Evolutionary conservation across 2,329 filamentous ascomycete genomes (phyloP).

Genomic region (Elsinoe arachidis): DNA sequence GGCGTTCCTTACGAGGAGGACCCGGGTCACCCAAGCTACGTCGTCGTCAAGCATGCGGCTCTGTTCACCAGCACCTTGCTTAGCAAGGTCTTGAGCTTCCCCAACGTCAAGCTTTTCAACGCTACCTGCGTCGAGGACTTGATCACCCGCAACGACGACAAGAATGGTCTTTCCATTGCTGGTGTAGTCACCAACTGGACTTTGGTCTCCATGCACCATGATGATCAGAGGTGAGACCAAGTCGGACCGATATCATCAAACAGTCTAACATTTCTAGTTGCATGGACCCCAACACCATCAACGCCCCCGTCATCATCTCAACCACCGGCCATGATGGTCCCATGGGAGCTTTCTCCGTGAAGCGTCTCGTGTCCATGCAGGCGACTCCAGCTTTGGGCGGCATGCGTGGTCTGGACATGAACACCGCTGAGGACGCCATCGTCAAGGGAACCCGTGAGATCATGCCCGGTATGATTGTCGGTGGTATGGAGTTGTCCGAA

Average conservation of each 20-base stretch:
- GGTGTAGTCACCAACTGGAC: constrained; percentile 97
- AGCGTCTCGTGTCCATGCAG: constrained; percentile 84
- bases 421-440: constrained; percentile 81
- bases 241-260: not conserved
- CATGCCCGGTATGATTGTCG: constrained; percentile 80
- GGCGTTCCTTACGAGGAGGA: constrained; percentile 84
- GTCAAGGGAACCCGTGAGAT: constrained; percentile 87
- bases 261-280: constrained; percentile 50
- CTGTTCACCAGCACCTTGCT: constrained; percentile 85
- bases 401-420: constrained; percentile 93
- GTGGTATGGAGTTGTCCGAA: constrained; percentile 88
- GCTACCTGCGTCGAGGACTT: constrained; percentile 87
- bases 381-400: constrained; percentile 74
- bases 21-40: constrained; percentile 54
- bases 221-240: constrained; percentile 19
- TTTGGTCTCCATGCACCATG: constrained; percentile 56
- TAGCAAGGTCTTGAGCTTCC: constrained; percentile 71
- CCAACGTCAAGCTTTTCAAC: constrained; percentile 95
- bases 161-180: constrained; percentile 58
- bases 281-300: constrained; percentile 98
- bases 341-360: constrained; percentile 84
- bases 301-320: constrained; percentile 77
- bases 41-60: constrained; percentile 89
- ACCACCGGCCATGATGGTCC: constrained; percentile 88
- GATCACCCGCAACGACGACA: constrained; percentile 61